Conservation (phyloP, 306 rosid species). For the Cucurbita pepo region DNA sequence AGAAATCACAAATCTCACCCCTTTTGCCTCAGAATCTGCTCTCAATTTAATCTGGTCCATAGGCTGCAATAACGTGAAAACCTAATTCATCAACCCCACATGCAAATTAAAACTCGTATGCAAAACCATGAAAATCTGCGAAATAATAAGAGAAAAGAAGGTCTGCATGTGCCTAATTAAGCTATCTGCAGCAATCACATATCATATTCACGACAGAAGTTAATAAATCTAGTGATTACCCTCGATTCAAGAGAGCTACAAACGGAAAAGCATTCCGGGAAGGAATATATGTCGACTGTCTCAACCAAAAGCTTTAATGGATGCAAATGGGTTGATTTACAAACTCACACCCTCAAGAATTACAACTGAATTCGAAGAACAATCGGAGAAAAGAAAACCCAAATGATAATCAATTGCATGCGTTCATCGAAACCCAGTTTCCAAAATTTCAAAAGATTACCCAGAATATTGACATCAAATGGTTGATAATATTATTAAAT, state of each 20-base stretch:
- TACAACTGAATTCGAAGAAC: background rate
- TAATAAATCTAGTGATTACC: background rate
- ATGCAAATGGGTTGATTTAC: background rate
- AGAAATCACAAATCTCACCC: slow-evolving; percentile 38
- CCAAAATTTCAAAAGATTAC: slow-evolving; percentile 11
- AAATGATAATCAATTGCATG: slow-evolving; percentile 26
- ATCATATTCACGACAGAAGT: background rate
- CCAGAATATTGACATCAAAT: slow-evolving; percentile 19
- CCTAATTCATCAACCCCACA: slow-evolving; percentile 25
- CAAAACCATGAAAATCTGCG: slow-evolving; percentile 7
- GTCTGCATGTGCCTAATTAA: background rate
- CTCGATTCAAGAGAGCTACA: background rate
- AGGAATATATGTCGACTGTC: background rate
- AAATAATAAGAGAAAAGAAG: background rate
- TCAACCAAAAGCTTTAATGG: background rate
- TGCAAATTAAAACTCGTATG: slow-evolving; percentile 16
- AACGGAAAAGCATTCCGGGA: background rate
- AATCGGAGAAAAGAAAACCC: slow-evolving; percentile 6
- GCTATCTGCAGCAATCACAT: background rate
- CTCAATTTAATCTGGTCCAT: slow-evolving; percentile 49
- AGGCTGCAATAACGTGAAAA: slow-evolving; percentile 16
- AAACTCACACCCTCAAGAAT: background rate
- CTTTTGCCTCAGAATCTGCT: slow-evolving; percentile 33
- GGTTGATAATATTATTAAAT: slow-evolving; percentile 6
- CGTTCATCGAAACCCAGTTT: slow-evolving; percentile 13